Evolutionary conservation across 345 rosid species (phyloP).

Genomic region (Lepidium sativum): DNA sequence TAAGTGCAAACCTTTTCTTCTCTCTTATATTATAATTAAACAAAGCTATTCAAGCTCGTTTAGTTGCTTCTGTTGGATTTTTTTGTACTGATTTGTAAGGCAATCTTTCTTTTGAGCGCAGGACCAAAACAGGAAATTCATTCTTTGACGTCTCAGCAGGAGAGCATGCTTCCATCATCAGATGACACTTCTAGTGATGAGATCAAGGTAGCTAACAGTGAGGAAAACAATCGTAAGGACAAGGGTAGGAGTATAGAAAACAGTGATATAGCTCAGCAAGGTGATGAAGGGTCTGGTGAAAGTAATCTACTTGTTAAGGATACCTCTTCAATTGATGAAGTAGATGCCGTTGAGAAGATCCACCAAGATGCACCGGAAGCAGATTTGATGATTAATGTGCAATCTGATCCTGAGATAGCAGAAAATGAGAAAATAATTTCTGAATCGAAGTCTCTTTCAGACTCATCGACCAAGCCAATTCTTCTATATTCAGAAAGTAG

Average conservation of each 20-base stretch:
- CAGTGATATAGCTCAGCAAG: conserved; percentile 28
- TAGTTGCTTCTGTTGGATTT: not conserved
- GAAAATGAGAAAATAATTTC: conserved; percentile 10
- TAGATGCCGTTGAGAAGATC: conserved; percentile 21
- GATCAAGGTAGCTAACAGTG: conserved; percentile 23
- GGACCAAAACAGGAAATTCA: conserved; percentile 59
- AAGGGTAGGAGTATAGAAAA: conserved; percentile 26
- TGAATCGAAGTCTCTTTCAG: conserved; percentile 24
- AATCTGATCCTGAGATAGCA: conserved; percentile 23
- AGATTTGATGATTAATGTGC: conserved; percentile 22
- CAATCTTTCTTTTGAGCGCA: conserved; percentile 17
- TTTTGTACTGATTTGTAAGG: not conserved
- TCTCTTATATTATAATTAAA: not conserved
- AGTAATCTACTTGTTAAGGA: conserved; percentile 26
- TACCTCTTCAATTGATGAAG: conserved; percentile 13
- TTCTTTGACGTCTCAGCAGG: conserved; percentile 57
- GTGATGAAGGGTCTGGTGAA: conserved; percentile 30
- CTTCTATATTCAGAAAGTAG: conserved; percentile 26
- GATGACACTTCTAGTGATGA: conserved; percentile 27
- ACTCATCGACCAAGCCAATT: conserved; percentile 34
- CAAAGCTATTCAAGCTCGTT: not conserved
- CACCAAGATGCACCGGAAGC: conserved; percentile 31
- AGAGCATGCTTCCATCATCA: conserved; percentile 34
- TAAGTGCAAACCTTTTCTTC: conserved; percentile 31
- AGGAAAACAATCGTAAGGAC: conserved; percentile 20